Evolutionary conservation across 257 asterid species (phyloP).

Genomic region (Coffea eugenioides): DNA sequence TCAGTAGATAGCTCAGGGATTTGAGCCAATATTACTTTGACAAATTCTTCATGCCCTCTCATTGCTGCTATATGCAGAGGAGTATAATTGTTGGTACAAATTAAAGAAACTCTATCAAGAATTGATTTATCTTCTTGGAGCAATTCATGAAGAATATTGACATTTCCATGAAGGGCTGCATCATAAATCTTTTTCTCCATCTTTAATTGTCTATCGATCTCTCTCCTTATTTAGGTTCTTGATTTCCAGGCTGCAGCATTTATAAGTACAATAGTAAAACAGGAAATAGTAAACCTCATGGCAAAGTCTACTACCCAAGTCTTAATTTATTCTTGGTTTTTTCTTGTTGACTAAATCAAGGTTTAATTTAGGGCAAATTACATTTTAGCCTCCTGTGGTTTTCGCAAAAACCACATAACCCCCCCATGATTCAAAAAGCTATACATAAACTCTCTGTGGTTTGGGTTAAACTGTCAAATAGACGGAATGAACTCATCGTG

Average conservation of each 20-base stretch:
- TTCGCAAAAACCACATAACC: no score
- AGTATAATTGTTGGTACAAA: not conserved
- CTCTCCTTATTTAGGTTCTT: not conserved
- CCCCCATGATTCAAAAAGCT: no score
- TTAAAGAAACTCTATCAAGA: not conserved
- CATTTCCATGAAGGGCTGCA: constrained; percentile 18
- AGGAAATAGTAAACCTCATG: no score
- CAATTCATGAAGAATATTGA: not conserved
- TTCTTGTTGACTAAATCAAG: not conserved
- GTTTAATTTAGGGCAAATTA: not conserved
- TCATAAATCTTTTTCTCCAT: constrained; percentile 2
- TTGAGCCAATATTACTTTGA: not conserved
- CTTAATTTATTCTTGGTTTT: not conserved
- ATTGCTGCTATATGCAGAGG: constrained; percentile 13
- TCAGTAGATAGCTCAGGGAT: not conserved
- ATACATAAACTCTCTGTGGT: no score
- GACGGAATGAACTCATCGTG: no score
- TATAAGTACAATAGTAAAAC: no score
- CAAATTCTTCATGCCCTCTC: constrained; percentile 1
- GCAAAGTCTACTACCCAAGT: not conserved
- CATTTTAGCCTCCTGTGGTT: no score
- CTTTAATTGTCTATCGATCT: not conserved
- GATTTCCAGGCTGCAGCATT: no score
- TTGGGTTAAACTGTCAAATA: no score
- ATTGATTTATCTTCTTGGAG: constrained; percentile 9